These are phyloP conservation scores for Albifimbria verrucaria DNA, from an alignment of 2,329 filamentous ascomycete species.

Conservation along the genomic window DNA sequence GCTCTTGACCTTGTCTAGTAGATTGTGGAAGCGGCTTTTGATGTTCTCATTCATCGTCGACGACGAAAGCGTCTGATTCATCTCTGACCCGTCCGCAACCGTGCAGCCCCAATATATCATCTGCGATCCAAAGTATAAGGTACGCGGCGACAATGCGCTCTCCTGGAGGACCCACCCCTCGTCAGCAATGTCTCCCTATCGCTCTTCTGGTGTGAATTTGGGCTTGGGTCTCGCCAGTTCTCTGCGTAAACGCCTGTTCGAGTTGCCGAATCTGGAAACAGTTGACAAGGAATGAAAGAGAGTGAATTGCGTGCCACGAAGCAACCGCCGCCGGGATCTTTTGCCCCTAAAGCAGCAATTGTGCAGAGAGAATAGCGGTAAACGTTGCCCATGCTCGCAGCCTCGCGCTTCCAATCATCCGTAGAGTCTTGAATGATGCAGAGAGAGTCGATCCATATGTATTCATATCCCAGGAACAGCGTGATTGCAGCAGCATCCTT, in stretches of 20 bases:
- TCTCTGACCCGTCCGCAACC: neutral
- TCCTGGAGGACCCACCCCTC: neutral
- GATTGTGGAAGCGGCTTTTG: neutral
- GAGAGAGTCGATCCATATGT: no score
- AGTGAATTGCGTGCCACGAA: neutral
- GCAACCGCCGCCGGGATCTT: neutral
- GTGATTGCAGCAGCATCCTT: slow-evolving; percentile 1
- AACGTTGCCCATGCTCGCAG: neutral
- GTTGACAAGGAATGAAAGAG: neutral
- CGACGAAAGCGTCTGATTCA: neutral
- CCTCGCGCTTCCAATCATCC: neutral
- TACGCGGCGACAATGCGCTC: slow-evolving; percentile 1
- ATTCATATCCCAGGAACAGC: neutral
- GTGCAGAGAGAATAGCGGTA: slow-evolving; percentile 1
- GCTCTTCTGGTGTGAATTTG: neutral
- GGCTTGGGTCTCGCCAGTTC: neutral
- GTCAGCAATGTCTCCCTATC: neutral
- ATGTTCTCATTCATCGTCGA: neutral
- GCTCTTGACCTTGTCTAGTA: neutral
- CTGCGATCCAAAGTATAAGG: neutral
- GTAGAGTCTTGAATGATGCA: slow-evolving; percentile 1
- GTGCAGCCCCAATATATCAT: slow-evolving; percentile 1
- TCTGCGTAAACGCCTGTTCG: neutral
- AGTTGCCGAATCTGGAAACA: neutral
- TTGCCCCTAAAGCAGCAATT: neutral